Evolutionary conservation across 768 basidiomycete genomes (phyloP).

Genomic region (Atractiella rhizophila): DNA sequence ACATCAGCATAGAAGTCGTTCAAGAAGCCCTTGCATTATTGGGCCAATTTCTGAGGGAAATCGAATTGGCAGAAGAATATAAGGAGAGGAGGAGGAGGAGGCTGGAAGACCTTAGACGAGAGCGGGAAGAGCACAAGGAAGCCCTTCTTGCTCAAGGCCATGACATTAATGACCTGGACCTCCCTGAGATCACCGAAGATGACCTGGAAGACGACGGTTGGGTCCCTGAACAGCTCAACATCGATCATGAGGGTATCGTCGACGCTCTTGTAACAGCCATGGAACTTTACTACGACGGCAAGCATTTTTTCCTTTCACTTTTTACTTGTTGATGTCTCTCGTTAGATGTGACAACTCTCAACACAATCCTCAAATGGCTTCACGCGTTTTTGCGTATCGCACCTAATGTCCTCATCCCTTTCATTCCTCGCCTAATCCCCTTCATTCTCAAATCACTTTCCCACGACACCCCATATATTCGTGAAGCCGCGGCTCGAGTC

Average conservation of each 20-base stretch:
- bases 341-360: slow-evolving; percentile 78
- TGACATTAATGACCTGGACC: too few relatives aligned
- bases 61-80: slow-evolving; percentile 56
- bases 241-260: slow-evolving; percentile 75
- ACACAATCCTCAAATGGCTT: slow-evolving; percentile 78
- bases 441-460: slow-evolving; percentile 86
- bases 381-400: slow-evolving; percentile 68
- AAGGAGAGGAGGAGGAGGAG: slow-evolving; percentile 27
- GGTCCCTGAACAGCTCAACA: slow-evolving; percentile 74
- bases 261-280: slow-evolving; percentile 72
- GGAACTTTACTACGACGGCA: slow-evolving; percentile 46
- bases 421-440: slow-evolving; percentile 74
- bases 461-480: slow-evolving; percentile 67
- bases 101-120: slow-evolving; percentile 25
- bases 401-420: slow-evolving; percentile 76
- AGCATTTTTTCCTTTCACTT: background rate
- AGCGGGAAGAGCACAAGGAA: slow-evolving; percentile 23
- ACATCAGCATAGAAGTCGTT: slow-evolving; percentile 75
- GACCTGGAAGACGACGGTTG: slow-evolving; percentile 29
- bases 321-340: background rate
- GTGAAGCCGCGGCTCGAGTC: slow-evolving; percentile 55
- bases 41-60: slow-evolving; percentile 70
- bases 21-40: slow-evolving; percentile 43
- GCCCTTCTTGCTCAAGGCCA: too few relatives aligned
- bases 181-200: slow-evolving; percentile 12